Percentiles rank a stretch among this genome's conserved stretches.
Conservation (phyloP, 148 eudicot species). For the Linanthus parryae region DNA sequence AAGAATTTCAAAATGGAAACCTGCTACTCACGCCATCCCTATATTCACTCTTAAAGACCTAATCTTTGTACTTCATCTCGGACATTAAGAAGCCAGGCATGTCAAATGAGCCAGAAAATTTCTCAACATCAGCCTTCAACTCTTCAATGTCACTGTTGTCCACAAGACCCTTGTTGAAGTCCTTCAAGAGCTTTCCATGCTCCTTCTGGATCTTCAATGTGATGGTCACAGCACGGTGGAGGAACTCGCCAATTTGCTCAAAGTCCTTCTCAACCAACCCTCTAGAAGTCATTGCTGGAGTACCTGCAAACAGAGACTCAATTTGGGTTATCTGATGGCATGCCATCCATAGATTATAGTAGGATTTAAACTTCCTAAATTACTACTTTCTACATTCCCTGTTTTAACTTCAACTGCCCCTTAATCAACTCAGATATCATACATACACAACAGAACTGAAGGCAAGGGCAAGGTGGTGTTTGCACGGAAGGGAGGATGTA, state of each 20-base stretch:
- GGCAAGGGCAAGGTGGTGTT: no score
- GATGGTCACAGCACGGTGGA: slow-evolving; percentile 73
- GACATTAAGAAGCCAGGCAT: slow-evolving; percentile 92
- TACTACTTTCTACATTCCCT: neutral
- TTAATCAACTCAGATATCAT: no score
- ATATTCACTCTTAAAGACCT: slow-evolving; percentile 8
- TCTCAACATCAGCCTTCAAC: slow-evolving; percentile 91
- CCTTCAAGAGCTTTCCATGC: slow-evolving; percentile 88
- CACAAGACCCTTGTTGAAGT: slow-evolving; percentile 95
- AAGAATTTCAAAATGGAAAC: no score
- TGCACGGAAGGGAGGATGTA: no score
- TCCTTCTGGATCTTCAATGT: slow-evolving; percentile 87
- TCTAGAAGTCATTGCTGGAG: slow-evolving; percentile 99
- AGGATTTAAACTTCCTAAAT: no score
- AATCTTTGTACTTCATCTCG: slow-evolving; percentile 88
- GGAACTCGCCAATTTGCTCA: slow-evolving; percentile 97
- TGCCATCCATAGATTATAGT: no score
- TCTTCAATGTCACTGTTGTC: slow-evolving; percentile 86
- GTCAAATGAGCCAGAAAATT: slow-evolving; percentile 73
- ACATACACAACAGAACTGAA: no score
- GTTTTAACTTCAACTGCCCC: no score
- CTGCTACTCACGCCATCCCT: no score
- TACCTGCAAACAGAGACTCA: slow-evolving; percentile 37
- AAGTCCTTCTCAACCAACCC: slow-evolving; percentile 95
- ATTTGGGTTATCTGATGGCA: neutral